Evolutionary conservation across 2,329 filamentous ascomycete species (phyloP), one percentile per base, ranked within the genome.

Genomic region (Cephalotrichum gorgonifer): DNA sequence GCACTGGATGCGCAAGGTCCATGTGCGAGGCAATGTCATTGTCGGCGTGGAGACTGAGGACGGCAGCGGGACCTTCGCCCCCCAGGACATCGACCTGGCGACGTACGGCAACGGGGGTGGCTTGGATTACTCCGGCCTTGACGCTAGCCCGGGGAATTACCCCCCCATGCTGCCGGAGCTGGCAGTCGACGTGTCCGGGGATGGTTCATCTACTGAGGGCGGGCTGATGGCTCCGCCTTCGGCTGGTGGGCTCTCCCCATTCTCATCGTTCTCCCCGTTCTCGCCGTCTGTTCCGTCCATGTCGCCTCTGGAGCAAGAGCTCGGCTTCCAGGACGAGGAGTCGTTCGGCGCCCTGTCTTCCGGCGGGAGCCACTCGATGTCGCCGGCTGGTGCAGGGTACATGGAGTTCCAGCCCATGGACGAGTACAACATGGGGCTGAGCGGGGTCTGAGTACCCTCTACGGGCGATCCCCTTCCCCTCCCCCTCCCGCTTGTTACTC

Each of bases 1-100:
- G 65, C 65, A 69, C 48, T 84, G 78, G 79, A 78, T 83, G 67
- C 64, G 69, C 17, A 73, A 79, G 59, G 67, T 78, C 42, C 64
- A 62, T 33, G 74, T 73, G 51, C 58, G 62, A 51, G 42, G 46
- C 17, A 38, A 35, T 17, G 23, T 23, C 43, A 26, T 39, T 22
- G 15, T 41, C 35, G 28, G 41, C 27, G 46, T 30, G 31, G 39
- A 30, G 28, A 23, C 12, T 11, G 42, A 45, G n/a, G 43, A 22
- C 20, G 14, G 7, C 33, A 8, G 33, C 4, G n/a, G 3, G 12
- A 20, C 6, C 22, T 6, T 39, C 17, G 43, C 26, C 3, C 26
- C 14, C 25, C 33, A 41, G 7, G 23, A 48, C 17, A 48, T 42
- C 31, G 47, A 38, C 17, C 27, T 43, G 20, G 27, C 33, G 27